These are phyloP conservation scores for Cynanchum wilfordii DNA, from an alignment of 257 asterid genomes.

Conservation along the genomic window DNA sequence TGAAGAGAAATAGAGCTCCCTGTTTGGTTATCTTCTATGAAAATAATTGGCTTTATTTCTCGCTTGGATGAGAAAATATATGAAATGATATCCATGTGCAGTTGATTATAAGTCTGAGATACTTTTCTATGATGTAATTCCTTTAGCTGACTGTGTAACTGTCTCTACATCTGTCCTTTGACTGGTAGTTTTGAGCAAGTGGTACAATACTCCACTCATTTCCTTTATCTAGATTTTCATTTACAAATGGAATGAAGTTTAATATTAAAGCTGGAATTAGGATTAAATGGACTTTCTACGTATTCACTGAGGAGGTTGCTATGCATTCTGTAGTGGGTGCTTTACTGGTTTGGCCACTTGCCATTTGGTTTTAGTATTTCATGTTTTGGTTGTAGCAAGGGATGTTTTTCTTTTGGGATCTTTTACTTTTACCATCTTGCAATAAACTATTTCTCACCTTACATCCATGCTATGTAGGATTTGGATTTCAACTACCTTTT, in stretches of 20 bases:
- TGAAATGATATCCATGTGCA: background rate
- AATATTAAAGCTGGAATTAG: background rate
- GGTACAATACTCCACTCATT: background rate
- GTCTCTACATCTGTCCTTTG: background rate
- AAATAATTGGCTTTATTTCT: background rate
- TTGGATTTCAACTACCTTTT: background rate
- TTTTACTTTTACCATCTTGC: background rate
- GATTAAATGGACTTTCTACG: background rate
- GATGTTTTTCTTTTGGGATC: background rate
- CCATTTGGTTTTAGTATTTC: background rate
- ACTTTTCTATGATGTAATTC: background rate
- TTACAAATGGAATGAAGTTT: background rate
- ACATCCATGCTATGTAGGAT: background rate
- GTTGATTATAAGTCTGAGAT: background rate
- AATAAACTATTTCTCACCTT: background rate
- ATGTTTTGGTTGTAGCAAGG: background rate
- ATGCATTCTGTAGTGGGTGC: background rate
- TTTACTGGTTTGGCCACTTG: background rate
- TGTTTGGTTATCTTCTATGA: background rate
- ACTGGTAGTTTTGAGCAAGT: background rate
- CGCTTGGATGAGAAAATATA: background rate
- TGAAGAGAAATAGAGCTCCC: background rate
- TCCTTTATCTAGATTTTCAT: background rate
- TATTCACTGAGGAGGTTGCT: background rate
- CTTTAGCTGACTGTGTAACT: background rate